These are phyloP conservation scores for Sugiyamaella xylanicola DNA, from an alignment of 1,139 yeast species.

Conservation along the genomic window DNA sequence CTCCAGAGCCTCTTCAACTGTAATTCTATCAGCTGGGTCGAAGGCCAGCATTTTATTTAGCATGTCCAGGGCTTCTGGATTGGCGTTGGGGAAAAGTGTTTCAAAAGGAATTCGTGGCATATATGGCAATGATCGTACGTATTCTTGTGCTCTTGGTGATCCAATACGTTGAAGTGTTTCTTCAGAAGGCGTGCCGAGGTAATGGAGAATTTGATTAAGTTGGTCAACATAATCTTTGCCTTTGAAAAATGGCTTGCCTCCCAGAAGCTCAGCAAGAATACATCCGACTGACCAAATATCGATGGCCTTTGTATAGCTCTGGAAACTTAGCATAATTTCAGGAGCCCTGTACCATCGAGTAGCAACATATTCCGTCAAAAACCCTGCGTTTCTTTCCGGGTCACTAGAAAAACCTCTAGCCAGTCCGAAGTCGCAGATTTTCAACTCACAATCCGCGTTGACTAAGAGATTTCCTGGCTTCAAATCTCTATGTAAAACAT, in stretches of 20 bases:
- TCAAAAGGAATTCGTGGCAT: constrained; percentile 81
- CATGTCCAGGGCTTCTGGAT: constrained; percentile 83
- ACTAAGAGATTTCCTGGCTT: constrained; percentile 93
- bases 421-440: constrained; percentile 94
- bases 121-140: constrained; percentile 80
- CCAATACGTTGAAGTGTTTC: constrained; percentile 82
- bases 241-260: constrained; percentile 88
- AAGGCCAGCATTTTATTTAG: constrained; percentile 80
- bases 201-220: constrained; percentile 79
- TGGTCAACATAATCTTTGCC: constrained; percentile 97
- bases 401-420: constrained; percentile 92
- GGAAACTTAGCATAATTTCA: constrained; percentile 91
- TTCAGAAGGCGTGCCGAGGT: constrained; percentile 89
- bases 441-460: constrained; percentile 93
- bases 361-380: constrained; percentile 94
- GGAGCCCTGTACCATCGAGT: constrained; percentile 99
- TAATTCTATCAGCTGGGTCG: constrained; percentile 83
- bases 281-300: constrained; percentile 99
- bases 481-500: constrained; percentile 89
- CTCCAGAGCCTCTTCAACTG: constrained; percentile 83
- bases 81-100: constrained; percentile 77
- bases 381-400: constrained; percentile 85
- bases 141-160: constrained; percentile 86
- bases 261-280: constrained; percentile 87
- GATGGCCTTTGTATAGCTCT: constrained; percentile 91